Conservation (phyloP, 2,329 filamentous ascomycete genomes). For the Sclerotinia sclerotiorum region DNA sequence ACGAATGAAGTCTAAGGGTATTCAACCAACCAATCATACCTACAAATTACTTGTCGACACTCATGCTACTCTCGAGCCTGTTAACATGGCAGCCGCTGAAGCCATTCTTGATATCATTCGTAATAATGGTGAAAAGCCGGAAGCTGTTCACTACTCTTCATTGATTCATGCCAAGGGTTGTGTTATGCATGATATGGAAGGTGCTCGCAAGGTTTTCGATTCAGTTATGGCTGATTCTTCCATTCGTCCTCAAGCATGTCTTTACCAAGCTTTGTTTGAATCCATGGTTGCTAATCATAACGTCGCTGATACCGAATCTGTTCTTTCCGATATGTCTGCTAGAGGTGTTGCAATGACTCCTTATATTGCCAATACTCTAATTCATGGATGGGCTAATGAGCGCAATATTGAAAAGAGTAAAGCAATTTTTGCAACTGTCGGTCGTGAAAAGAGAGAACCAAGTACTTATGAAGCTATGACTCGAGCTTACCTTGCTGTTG, state of each 20-base stretch:
- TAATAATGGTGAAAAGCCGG: conserved; percentile 69
- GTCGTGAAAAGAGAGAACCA: conserved; percentile 78
- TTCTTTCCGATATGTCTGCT: conserved; percentile 73
- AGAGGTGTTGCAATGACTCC: conserved; percentile 82
- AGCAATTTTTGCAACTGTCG: conserved; percentile 76
- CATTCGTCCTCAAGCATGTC: conserved; percentile 73
- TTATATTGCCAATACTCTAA: conserved; percentile 97
- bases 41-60: conserved; percentile 97
- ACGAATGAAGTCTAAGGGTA: conserved; percentile 84
- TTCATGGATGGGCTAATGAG: conserved; percentile 91
- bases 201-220: conserved; percentile 80
- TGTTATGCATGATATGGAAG: conserved; percentile 85
- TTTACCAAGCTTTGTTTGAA: conserved; percentile 97
- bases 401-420: conserved; percentile 78
- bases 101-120: conserved; percentile 77
- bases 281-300: conserved; percentile 93
- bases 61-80: conserved; percentile 87
- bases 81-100: conserved; percentile 86
- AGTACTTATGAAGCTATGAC: conserved; percentile 99
- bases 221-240: conserved; percentile 67
- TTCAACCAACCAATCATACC: conserved; percentile 90
- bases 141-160: conserved; percentile 93
- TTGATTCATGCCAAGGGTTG: conserved; percentile 96
- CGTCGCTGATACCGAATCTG: conserved; percentile 70
- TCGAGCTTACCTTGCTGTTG: conserved; percentile 80